A percentile compares a stretch with the other conserved stretches of the same genome.
phyloP scores from a whole-genome alignment of 345 rosid genomes.

The Heritiera littoralis region DNA sequence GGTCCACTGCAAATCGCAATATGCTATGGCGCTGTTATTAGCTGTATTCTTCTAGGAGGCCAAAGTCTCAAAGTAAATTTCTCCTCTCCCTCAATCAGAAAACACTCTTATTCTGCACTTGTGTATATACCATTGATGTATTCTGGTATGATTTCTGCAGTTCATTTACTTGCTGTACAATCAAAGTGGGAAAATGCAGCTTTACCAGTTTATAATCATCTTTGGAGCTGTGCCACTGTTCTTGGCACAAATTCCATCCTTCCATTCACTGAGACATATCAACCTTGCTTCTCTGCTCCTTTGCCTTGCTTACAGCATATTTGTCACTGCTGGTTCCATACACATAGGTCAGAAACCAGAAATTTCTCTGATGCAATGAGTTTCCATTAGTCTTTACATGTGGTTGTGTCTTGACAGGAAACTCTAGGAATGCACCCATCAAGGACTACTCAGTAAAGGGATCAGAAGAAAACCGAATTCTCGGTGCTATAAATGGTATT shows the following conservation, averaged over 20 bases:
- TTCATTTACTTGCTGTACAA: conserved; percentile 36
- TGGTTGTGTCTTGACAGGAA: conserved; percentile 33
- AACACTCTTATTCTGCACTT: not conserved
- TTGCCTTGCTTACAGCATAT: conserved; percentile 48
- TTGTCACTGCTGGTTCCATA: conserved; percentile 43
- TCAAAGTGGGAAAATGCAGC: conserved; percentile 46
- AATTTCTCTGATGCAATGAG: not conserved
- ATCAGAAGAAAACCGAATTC: conserved; percentile 26
- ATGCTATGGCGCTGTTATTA: conserved; percentile 58
- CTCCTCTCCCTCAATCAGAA: not conserved
- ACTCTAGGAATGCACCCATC: conserved; percentile 41
- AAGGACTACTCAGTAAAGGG: conserved; percentile 51
- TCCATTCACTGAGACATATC: conserved; percentile 62
- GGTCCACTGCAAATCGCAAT: conserved; percentile 56
- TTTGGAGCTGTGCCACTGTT: conserved; percentile 37
- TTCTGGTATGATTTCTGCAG: conserved; percentile 32
- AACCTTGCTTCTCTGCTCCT: conserved; percentile 52
- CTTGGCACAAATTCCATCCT: conserved; percentile 64
- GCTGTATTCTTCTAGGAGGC: conserved; percentile 47
- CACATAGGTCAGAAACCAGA: conserved; percentile 35
- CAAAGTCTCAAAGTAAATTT: conserved; percentile 54
- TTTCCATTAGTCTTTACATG: not conserved
- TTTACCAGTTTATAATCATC: conserved; percentile 53
- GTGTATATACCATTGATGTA: not conserved
- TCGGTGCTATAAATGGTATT: conserved; percentile 48